Base-by-base conservation (phyloP, 2,329 filamentous ascomycete genomes). In the Calonectria pseudoturangicola region DNA sequence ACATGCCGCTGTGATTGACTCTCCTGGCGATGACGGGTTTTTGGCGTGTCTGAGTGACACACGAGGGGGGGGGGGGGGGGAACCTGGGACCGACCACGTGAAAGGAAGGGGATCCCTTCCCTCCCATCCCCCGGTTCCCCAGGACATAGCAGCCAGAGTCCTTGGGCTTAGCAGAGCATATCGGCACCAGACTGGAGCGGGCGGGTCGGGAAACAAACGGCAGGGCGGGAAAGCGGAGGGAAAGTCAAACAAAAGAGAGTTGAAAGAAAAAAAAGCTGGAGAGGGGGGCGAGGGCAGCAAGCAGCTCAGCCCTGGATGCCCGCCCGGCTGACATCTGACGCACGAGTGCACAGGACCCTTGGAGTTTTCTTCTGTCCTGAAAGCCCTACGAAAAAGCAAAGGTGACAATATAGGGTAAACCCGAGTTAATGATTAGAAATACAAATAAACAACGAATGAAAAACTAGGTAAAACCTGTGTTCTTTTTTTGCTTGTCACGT, bases 51-150 rank as follows among this genome's bases (percentile, higher is more conserved):
- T 60, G 63, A 51, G 63, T 28, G 33, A n/a, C 45, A 43, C 39
- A 63, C 39, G 10, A 21, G 39, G 39, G 58, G 30, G 21, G 10
- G 58, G 30, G 21, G 10, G 30, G 21, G 2, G 21, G 21, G 21
- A 21, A 51, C 63, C 54, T 47, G 63, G 63, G 36, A 27, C 47
- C 54, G 25, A 39, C 47, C 54, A 41, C 21, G 63, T 21, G 48
- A 30, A 41, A 41, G 47, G 63, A 66, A 66, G 63, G 47, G 63
- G 28, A 66, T 66, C 63, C 63, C 33, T 66, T 66, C 47, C 30
- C 21, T 28, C 27, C 36, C 15, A 6, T 27, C 15, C 33, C 63
- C 63, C 45, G 25, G 47, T 12, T 41, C 41, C 47, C 21, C 15
- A 54, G 33, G 47, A 30, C 41, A 47, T 41, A 33, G 41, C 25